phyloP scores from a whole-genome alignment of 2,329 filamentous ascomycete species.

The Fonsecaea multimorphosa region DNA sequence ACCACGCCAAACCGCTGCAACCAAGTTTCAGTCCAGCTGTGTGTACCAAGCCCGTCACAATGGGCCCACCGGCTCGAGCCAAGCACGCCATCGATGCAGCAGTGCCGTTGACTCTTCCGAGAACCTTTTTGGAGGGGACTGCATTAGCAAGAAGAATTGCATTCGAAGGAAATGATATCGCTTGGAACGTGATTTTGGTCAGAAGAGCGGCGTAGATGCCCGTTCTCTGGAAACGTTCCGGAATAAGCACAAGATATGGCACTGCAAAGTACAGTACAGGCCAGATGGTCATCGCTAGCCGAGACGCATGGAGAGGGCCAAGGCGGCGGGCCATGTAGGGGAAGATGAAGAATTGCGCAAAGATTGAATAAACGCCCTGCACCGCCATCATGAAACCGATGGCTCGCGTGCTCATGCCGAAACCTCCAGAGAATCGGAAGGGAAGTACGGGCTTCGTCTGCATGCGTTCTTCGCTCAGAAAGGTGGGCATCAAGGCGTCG shows the following conservation, averaged over 20 bases:
- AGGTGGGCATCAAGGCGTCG: slow-evolving; percentile 90
- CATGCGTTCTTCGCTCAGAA: slow-evolving; percentile 70
- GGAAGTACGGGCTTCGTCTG: slow-evolving; percentile 65
- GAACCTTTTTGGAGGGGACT: slow-evolving; percentile 79
- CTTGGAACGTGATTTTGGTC: slow-evolving; percentile 92
- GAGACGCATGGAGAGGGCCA: slow-evolving; percentile 81
- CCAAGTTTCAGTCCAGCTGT: slow-evolving; percentile 77
- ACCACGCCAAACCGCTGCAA: slow-evolving; percentile 91
- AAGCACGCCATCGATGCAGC: slow-evolving; percentile 90
- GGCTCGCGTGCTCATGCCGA: slow-evolving; percentile 78
- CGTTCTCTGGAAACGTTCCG: slow-evolving; percentile 70
- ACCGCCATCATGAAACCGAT: slow-evolving; percentile 88
- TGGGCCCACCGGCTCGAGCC: slow-evolving; percentile 85
- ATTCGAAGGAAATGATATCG: slow-evolving; percentile 88
- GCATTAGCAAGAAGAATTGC: slow-evolving; percentile 89
- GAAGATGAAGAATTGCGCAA: slow-evolving; percentile 84
- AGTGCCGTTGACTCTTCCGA: slow-evolving; percentile 91
- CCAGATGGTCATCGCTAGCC: slow-evolving; percentile 79
- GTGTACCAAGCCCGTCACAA: slow-evolving; percentile 84
- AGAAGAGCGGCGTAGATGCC: slow-evolving; percentile 80
- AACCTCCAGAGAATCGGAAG: slow-evolving; percentile 87
- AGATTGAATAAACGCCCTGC: slow-evolving; percentile 87
- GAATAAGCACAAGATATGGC: slow-evolving; percentile 87
- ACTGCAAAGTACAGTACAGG: slow-evolving; percentile 85
- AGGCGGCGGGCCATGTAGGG: slow-evolving; percentile 76